These are phyloP conservation scores for Coniochaeta sp. DNA, from an alignment of 2,329 filamentous ascomycete genomes.

Conservation along the genomic window DNA sequence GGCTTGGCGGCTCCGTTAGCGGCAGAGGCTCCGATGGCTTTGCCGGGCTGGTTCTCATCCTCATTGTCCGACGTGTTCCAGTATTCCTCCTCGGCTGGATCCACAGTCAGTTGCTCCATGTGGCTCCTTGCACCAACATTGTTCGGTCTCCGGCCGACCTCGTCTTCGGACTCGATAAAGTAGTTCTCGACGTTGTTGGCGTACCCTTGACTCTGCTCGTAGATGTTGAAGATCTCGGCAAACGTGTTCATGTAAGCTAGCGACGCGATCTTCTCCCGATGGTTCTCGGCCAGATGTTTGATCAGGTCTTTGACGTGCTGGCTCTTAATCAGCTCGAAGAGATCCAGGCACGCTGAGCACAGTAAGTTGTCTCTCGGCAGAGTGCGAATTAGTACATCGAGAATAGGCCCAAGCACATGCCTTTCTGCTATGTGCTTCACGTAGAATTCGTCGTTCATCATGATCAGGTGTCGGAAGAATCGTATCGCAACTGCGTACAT, in stretches of 20 bases:
- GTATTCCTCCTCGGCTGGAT: conserved; percentile 84
- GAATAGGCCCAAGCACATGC: conserved; percentile 72
- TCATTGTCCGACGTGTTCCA: conserved; percentile 87
- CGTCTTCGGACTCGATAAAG: conserved; percentile 63
- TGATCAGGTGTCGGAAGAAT: conserved; percentile 83
- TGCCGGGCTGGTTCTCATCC: conserved; percentile 50
- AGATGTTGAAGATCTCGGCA: conserved; percentile 63
- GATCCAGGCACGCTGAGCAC: conserved; percentile 86
- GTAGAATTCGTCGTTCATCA: conserved; percentile 86
- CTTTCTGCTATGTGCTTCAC: conserved; percentile 77
- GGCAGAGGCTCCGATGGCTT: conserved; percentile 17
- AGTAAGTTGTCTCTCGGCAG: conserved; percentile 90
- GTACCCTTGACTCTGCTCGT: conserved; percentile 70
- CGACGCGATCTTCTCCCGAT: conserved; percentile 65
- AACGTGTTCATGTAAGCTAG: conserved; percentile 86
- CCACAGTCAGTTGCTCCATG: conserved; percentile 66
- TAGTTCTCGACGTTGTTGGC: conserved; percentile 56
- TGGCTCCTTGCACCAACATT: conserved; percentile 45
- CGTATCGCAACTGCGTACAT: conserved; percentile 65
- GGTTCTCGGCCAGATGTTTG: conserved; percentile 75
- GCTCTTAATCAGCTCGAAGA: conserved; percentile 85
- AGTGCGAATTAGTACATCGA: conserved; percentile 75
- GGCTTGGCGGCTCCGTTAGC: conserved; percentile 64
- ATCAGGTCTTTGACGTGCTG: conserved; percentile 77
- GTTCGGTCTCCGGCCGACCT: conserved; percentile 34